phyloP scores from a whole-genome alignment of 129 eudicot species.

The Pulicaria dysenterica region DNA sequence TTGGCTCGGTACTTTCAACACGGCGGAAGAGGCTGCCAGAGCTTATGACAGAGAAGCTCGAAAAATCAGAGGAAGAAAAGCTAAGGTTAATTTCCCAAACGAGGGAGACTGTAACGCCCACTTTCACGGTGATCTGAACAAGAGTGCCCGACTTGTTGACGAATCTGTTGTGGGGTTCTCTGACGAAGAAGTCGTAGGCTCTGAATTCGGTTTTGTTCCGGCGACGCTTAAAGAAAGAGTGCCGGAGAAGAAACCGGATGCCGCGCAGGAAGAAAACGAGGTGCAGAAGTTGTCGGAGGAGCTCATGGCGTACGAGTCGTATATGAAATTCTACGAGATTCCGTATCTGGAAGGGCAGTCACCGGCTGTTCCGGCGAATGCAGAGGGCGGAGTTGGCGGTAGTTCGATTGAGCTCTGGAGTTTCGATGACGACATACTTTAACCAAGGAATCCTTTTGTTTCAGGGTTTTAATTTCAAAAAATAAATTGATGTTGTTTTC shows the following conservation, averaged over 20 bases:
- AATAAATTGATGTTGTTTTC: background rate
- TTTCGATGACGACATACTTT: conserved; percentile 53
- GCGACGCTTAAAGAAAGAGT: conserved; percentile 10
- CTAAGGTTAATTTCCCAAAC: conserved; percentile 90
- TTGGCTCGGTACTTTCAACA: conserved; percentile 93
- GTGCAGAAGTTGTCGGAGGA: conserved; percentile 78
- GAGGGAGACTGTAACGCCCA: conserved; percentile 37
- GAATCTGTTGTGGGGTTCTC: conserved; percentile 1
- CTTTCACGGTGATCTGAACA: conserved; percentile 21
- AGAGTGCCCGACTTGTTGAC: background rate
- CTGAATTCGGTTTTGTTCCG: conserved; percentile 14
- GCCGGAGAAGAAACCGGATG: conserved; percentile 20
- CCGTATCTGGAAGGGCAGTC: conserved; percentile 79
- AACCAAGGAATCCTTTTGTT: background rate
- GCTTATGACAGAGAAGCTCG: conserved; percentile 94
- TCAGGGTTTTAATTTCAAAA: background rate
- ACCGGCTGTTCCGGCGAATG: conserved; percentile 32
- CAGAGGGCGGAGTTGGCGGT: conserved; percentile 50
- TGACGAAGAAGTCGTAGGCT: background rate
- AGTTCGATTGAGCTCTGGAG: conserved; percentile 71
- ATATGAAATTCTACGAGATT: conserved; percentile 80
- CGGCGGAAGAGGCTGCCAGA: conserved; percentile 92
- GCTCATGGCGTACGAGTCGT: conserved; percentile 78
- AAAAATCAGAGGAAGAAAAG: conserved; percentile 82
- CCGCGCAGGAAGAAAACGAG: conserved; percentile 35